These are phyloP conservation scores for Wickerhamomyces hampshirensis DNA, from an alignment of 805 yeast species.

Conservation along the genomic window DNA sequence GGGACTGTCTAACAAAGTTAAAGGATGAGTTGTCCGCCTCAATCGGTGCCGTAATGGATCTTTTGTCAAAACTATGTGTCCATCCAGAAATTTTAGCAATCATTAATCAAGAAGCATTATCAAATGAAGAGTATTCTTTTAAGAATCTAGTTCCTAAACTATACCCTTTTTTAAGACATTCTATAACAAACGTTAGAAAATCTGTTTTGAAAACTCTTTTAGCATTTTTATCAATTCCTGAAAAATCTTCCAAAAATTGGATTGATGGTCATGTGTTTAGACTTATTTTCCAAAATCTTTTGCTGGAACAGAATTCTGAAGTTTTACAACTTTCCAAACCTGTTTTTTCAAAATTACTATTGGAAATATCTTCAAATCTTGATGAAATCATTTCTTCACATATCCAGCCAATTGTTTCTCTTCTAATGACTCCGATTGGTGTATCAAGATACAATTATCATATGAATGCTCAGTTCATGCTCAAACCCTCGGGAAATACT, in stretches of 20 bases:
- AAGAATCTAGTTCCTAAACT: constrained; percentile 80
- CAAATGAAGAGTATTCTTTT: constrained; percentile 54
- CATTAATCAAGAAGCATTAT: constrained; percentile 56
- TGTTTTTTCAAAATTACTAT: constrained; percentile 55
- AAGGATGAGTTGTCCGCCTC: constrained; percentile 93
- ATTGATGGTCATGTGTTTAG: constrained; percentile 69
- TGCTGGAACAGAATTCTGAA: constrained; percentile 82
- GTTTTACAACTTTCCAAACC: constrained; percentile 58
- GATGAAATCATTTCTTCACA: constrained; percentile 54
- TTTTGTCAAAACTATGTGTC: constrained; percentile 81
- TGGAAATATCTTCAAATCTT: constrained; percentile 40
- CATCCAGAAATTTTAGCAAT: constrained; percentile 71
- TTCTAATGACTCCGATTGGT: constrained; percentile 92
- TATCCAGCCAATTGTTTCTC: constrained; percentile 52
- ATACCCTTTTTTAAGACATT: constrained; percentile 90
- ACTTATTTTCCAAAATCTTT: constrained; percentile 76
- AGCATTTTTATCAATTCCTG: constrained; percentile 64
- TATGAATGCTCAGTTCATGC: constrained; percentile 69
- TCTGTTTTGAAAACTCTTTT: constrained; percentile 78
- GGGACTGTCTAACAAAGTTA: constrained; percentile 81
- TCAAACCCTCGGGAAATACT: constrained; percentile 71
- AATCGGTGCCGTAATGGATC: constrained; percentile 93
- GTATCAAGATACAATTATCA: constrained; percentile 82
- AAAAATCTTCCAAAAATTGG: constrained; percentile 60
- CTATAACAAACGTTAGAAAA: constrained; percentile 84